Base-by-base conservation (phyloP, 306 rosid genomes). In the Glycine soja region DNA sequence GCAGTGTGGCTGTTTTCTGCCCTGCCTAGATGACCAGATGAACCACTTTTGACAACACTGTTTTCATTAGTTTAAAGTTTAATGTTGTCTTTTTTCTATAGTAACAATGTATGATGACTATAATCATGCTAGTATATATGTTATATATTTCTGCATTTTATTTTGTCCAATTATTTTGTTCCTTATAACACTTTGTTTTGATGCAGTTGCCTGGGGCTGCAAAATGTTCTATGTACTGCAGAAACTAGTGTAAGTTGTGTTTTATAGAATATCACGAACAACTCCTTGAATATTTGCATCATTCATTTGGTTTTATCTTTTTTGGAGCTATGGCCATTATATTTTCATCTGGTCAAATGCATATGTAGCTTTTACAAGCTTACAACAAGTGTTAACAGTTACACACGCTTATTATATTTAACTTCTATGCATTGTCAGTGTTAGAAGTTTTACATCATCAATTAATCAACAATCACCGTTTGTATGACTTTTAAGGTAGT, bases 131-230 rank as follows among this genome's bases (percentile, higher is more conserved):
- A 72, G 63, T 62, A 63, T 68, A 66, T 72, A 66, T 72, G 76
- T 46, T 38, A 9, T 54, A 34, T 45, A 13, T 48, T 52, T 64
- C 46, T 46, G 36, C 66, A 69, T 80, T 81, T 59, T 72, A 11
- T 77, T 64, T 76, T 77, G 77, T 63, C 53, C 38, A 19, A 46
- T 12, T 77, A 54, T 70, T 76, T 77, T 63, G 58, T 57, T 43
- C 77, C 45, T 63, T 61, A 30, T 86, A 58, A 77, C 64, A 53
- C 61, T 72, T 90, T 72, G 80, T 72, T 74, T 81, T 83, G 43
- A 77, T 89, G 84, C 92, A 95, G 97, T 81, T 72, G 84, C 80
- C 80, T 95, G 84, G 89, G 84, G 42, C 94, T 95, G 82, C 97
- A 90, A 77, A 88, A 88, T 81, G 79, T 90, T 81, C 76, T 95